Percentiles rank a stretch among this genome's conserved stretches.
These are phyloP conservation scores for Trichoderma harzianum DNA, from an alignment of 2,329 filamentous ascomycete species.

Conservation along the genomic window DNA sequence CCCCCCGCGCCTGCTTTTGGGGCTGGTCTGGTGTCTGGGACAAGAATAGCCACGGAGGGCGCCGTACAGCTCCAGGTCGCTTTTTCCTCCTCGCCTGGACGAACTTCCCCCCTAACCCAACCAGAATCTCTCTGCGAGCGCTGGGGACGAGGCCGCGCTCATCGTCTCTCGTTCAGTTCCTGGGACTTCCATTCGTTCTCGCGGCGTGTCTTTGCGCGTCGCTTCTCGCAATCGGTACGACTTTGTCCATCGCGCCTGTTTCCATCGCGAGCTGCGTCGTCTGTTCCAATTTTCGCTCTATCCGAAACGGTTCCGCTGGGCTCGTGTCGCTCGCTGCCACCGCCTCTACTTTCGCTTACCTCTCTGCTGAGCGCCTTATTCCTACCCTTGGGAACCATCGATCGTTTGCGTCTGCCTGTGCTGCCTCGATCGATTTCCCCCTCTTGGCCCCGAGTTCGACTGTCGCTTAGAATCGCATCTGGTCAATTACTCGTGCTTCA, in stretches of 20 bases:
- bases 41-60: slow-evolving; percentile 8
- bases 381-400: neutral
- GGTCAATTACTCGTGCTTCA: neutral
- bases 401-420: neutral
- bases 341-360: slow-evolving; percentile 7
- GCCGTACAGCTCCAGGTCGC: neutral
- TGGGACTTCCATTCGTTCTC: slow-evolving; percentile 8
- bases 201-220: neutral
- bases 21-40: neutral
- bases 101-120: slow-evolving; percentile 14
- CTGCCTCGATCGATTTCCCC: neutral
- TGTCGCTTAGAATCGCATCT: neutral
- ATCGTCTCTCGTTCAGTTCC: slow-evolving; percentile 17
- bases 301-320: slow-evolving; percentile 16
- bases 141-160: slow-evolving; percentile 10
- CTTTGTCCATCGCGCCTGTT: neutral
- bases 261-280: neutral
- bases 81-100: slow-evolving; percentile 2
- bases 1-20: slow-evolving; percentile 5
- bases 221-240: neutral
- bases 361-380: neutral
- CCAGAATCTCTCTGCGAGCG: slow-evolving; percentile 12
- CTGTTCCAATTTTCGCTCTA: slow-evolving; percentile 11
- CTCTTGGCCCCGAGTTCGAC: neutral
- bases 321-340: slow-evolving; percentile 18